phyloP scores from a whole-genome alignment of 2,329 filamentous ascomycete genomes.

The Stromatinia cepivora region DNA sequence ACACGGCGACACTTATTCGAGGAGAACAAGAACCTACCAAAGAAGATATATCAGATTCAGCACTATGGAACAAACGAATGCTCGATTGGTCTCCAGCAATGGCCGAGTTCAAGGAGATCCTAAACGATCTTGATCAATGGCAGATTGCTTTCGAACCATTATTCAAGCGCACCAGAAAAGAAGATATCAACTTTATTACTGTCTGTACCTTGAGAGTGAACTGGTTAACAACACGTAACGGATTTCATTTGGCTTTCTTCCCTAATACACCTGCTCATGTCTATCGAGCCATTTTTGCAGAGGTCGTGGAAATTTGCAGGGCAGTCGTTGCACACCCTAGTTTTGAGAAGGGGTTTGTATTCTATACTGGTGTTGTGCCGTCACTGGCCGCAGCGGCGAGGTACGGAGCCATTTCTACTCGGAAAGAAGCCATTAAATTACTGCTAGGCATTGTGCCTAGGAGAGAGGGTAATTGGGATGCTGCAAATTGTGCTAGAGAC shows the following conservation, averaged over 20 bases:
- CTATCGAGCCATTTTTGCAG: background rate
- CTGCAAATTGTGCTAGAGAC: conserved; percentile 1
- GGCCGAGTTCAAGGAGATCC: background rate
- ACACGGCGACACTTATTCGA: background rate
- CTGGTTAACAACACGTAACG: conserved; percentile 3
- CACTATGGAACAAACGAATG: conserved; percentile 13
- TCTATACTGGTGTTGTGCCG: conserved; percentile 13
- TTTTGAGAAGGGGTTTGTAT: conserved; percentile 18
- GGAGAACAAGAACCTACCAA: background rate
- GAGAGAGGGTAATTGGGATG: conserved; percentile 22
- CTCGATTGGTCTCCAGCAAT: background rate
- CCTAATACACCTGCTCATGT: conserved; percentile 2
- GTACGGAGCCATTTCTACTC: background rate
- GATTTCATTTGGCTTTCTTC: conserved; percentile 14
- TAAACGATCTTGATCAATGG: conserved; percentile 16
- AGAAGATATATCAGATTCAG: background rate
- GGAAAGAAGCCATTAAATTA: conserved; percentile 13
- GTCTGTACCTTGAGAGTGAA: background rate
- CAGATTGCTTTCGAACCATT: conserved; percentile 15
- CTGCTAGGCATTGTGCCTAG: conserved; percentile 17
- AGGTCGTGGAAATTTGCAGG: conserved; percentile 9
- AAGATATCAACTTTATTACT: conserved; percentile 5
- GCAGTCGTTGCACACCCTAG: background rate
- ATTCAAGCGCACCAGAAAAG: background rate
- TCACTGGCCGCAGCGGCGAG: background rate